Conservation (phyloP, 768 basidiomycete species). For the Suillus discolor region DNA sequence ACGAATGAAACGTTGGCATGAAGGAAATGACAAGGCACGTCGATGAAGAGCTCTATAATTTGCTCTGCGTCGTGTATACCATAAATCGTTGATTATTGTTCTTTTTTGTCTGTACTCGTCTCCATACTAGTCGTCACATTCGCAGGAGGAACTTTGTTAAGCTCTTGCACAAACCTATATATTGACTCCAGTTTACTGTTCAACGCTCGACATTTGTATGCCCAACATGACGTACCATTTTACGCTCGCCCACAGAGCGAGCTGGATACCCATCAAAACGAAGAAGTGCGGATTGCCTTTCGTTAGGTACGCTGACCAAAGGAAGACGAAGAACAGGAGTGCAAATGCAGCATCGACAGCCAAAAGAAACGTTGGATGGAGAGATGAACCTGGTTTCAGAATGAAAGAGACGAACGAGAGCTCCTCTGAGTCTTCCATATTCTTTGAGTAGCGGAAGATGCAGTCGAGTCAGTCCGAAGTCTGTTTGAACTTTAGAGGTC, state of each 20-base stretch:
- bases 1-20: constrained; percentile 83
- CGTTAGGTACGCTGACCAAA: constrained; percentile 60
- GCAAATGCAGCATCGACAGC: constrained; percentile 64
- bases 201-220: constrained; percentile 4
- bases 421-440: constrained; percentile 13
- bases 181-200: constrained; percentile 13
- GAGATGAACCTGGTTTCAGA: constrained; percentile 73
- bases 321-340: constrained; percentile 58
- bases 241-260: constrained; percentile 74
- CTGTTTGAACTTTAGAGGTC: not conserved
- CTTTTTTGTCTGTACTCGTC: constrained; percentile 24
- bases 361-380: constrained; percentile 69
- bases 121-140: constrained; percentile 11
- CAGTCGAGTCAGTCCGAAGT: not conserved
- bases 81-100: constrained; percentile 17
- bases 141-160: constrained; percentile 41
- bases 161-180: constrained; percentile 67
- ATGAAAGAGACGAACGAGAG: constrained; percentile 53
- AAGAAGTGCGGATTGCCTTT: constrained; percentile 69
- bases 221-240: constrained; percentile 61
- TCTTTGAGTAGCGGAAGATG: not conserved
- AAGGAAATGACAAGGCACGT: constrained; percentile 60
- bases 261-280: constrained; percentile 62
- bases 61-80: constrained; percentile 5
- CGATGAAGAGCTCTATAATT: constrained; percentile 35